Base-by-base conservation (phyloP, 305 asterid species). In the Fraxinus baroniana region DNA sequence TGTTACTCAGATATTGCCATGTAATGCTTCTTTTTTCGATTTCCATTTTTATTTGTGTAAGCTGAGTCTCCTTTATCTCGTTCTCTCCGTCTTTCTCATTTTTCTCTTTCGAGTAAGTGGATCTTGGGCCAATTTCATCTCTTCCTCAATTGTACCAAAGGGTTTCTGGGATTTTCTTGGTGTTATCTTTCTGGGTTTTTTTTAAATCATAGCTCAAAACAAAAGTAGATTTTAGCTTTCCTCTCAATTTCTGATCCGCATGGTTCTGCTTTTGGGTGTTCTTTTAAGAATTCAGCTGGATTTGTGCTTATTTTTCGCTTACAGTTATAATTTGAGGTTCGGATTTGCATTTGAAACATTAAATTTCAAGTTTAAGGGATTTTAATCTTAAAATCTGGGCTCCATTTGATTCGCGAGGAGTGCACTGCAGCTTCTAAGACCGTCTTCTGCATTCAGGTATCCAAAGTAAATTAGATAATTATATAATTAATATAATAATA, bases 121-220 rank as follows among this genome's bases (percentile, higher is more conserved):
- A 87, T 86, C 87, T 86, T 80, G 84, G 33, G 12, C 76, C 37
- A 70, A 28, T 78, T 81, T 83, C 83, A 33, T 83, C 71, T 35
- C 41, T 57, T 80, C 74, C 70, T 68, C 79, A 37, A 74, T 28
- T 18, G 75, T 80, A 18, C 66, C 79, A 79, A 70, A 71, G 83
- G 79, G 83, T 49, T 81, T 44, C 62, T 60, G 60, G 76, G 68
- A 82, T 22, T 76, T 73, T 84, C 85, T 52, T 57, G 37, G 49
- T 46, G 18, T 85, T 81, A 35, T 44, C 7, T 77, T 24, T 74
- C 68, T 52, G 28, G 62, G 74, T 44, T 46, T 77, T 46, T 77
- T 71, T 57, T 75, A 36, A 39, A 70, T 68, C 62, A 37, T 6
- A 15, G 28, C 0, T 46, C 30, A 33, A 10, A 64, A 36, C 9